Conservation (phyloP, 1,284 basidiomycete genomes). For the Phlebopus sp. region DNA sequence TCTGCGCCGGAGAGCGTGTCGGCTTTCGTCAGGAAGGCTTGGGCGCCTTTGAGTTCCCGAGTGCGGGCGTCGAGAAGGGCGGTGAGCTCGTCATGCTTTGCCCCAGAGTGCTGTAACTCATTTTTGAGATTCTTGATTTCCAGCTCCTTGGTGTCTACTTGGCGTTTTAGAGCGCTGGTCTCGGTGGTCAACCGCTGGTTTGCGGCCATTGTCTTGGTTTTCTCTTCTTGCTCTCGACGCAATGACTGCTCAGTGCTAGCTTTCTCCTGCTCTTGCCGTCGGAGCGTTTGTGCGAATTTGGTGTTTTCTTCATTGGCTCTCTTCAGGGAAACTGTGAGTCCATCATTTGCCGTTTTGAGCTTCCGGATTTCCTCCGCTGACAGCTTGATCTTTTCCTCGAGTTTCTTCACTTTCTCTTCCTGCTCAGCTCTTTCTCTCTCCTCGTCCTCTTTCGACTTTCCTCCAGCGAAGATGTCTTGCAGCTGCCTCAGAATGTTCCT, state of each 20-base stretch:
- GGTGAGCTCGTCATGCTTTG: conserved; percentile 32
- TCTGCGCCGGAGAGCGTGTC: conserved; percentile 47
- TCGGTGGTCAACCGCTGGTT: conserved; percentile 19
- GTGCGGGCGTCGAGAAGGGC: conserved; percentile 41
- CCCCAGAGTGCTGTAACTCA: conserved; percentile 25
- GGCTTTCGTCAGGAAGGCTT: conserved; percentile 44
- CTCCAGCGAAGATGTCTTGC: neutral
- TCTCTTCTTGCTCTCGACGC: conserved; percentile 22
- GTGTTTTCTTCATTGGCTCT: conserved; percentile 11
- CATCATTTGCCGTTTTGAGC: conserved; percentile 16
- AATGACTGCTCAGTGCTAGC: conserved; percentile 14
- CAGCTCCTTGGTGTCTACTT: conserved; percentile 21
- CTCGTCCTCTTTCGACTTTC: conserved; percentile 21
- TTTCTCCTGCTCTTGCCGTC: conserved; percentile 17
- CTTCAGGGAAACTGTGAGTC: conserved; percentile 9
- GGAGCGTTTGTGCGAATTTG: conserved; percentile 13
- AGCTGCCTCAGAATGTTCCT: neutral
- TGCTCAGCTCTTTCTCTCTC: conserved; percentile 13
- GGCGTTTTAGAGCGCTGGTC: conserved; percentile 17
- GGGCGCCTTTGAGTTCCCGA: conserved; percentile 44
- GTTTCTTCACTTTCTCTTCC: conserved; percentile 11
- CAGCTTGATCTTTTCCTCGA: conserved; percentile 12
- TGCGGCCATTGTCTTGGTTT: conserved; percentile 5
- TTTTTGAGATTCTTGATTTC: conserved; percentile 27
- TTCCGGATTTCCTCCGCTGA: conserved; percentile 15